Conservation (phyloP, 1,284 basidiomycete species). For the Entoloma clypeatum region DNA sequence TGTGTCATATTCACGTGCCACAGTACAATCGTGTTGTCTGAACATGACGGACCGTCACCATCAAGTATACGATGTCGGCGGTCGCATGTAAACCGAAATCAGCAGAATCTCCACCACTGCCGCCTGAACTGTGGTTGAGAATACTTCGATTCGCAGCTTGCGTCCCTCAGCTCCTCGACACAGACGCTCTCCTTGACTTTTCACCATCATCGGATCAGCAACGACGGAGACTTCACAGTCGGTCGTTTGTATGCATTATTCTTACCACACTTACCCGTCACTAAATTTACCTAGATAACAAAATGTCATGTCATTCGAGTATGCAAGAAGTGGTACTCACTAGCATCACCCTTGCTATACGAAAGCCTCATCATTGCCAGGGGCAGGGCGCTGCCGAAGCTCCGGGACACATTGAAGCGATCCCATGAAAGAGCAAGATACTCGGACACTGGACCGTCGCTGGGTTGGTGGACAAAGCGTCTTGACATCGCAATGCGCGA, state of each 20-base stretch:
- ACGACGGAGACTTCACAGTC: slow-evolving; percentile 15
- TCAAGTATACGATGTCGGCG: too few species aligned
- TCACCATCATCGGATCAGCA: slow-evolving; percentile 5
- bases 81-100: too few species aligned
- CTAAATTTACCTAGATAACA: slow-evolving; percentile 22
- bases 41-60: too few species aligned
- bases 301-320: slow-evolving; percentile 35
- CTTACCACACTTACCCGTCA: not conserved
- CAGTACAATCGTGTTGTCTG: too few species aligned
- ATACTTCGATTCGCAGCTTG: slow-evolving; percentile 31
- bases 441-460: slow-evolving; percentile 11
- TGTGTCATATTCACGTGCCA: too few species aligned
- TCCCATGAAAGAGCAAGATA: slow-evolving; percentile 11
- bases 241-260: slow-evolving; percentile 15
- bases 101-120: slow-evolving; percentile 22
- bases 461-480: slow-evolving; percentile 30
- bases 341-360: slow-evolving; percentile 29
- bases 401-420: slow-evolving; percentile 21
- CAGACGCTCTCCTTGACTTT: slow-evolving; percentile 17
- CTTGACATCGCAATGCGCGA: slow-evolving; percentile 33
- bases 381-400: slow-evolving; percentile 20
- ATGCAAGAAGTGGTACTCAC: slow-evolving; percentile 35
- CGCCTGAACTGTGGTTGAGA: slow-evolving; percentile 34
- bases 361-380: slow-evolving; percentile 27
- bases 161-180: slow-evolving; percentile 25